phyloP scores from a whole-genome alignment of 306 rosid genomes.

The Castanopsis chinensis region DNA sequence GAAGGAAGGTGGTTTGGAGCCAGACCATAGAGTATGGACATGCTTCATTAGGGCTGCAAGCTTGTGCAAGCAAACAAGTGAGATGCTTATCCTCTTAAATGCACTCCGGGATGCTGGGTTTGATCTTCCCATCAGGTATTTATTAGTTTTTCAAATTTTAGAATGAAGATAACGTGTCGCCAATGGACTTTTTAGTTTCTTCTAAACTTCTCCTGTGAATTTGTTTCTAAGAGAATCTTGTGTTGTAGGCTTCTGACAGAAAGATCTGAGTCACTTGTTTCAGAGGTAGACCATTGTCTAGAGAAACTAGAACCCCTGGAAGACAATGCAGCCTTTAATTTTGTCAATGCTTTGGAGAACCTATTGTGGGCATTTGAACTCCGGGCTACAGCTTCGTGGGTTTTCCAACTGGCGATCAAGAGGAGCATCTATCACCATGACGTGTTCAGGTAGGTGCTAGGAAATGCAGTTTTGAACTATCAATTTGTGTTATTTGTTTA shows the following conservation, averaged over 20 bases:
- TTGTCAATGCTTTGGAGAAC: conserved; percentile 84
- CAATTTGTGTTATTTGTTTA: not conserved
- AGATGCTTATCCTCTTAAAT: conserved; percentile 59
- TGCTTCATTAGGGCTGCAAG: conserved; percentile 94
- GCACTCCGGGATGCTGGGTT: conserved; percentile 62
- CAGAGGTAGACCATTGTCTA: conserved; percentile 62
- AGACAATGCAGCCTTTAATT: conserved; percentile 91
- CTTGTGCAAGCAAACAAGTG: conserved; percentile 49
- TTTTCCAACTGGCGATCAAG: conserved; percentile 83
- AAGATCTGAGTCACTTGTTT: conserved; percentile 62
- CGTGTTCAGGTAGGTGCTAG: conserved; percentile 60
- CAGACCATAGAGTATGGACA: conserved; percentile 96
- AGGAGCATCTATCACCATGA: conserved; percentile 66
- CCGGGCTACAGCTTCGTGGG: conserved; percentile 94
- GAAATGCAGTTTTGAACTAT: conserved; percentile 17
- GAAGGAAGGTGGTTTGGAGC: conserved; percentile 65
- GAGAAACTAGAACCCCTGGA: conserved; percentile 60
- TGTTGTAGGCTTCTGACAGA: conserved; percentile 74
- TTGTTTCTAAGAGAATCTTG: conserved; percentile 9
- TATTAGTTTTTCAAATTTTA: not conserved
- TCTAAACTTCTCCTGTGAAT: conserved; percentile 14
- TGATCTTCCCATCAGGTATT: conserved; percentile 84
- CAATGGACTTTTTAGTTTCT: not conserved
- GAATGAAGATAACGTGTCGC: not conserved
- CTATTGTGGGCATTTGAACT: conserved; percentile 96